phyloP scores from a whole-genome alignment of 805 yeast genomes.

The Pichia insulana region DNA sequence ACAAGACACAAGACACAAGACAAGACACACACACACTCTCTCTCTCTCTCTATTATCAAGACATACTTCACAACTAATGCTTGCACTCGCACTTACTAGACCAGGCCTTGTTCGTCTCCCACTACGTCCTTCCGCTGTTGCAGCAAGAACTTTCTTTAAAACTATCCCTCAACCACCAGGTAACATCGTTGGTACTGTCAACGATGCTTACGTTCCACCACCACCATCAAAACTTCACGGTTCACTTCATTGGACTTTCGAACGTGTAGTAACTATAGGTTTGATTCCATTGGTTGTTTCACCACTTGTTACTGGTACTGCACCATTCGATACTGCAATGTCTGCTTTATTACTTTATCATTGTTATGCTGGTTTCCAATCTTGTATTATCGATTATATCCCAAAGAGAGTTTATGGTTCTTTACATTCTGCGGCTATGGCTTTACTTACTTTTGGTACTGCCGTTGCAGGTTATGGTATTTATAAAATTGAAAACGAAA shows the following conservation, averaged over 20 bases:
- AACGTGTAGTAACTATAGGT: constrained; percentile 50
- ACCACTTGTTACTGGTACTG: constrained; percentile 50
- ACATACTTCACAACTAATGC: constrained; percentile 6
- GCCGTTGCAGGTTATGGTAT: constrained; percentile 62
- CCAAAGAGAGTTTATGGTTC: constrained; percentile 66
- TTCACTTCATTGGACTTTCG: constrained; percentile 67
- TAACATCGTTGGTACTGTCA: constrained; percentile 58
- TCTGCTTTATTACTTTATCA: constrained; percentile 52
- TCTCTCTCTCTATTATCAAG: background rate
- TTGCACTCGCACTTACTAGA: constrained; percentile 13
- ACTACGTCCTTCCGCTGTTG: constrained; percentile 6
- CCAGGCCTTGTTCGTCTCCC: constrained; percentile 18
- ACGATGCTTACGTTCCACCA: constrained; percentile 63
- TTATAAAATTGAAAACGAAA: constrained; percentile 57
- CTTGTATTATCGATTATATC: constrained; percentile 72
- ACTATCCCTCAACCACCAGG: constrained; percentile 60
- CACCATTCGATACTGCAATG: constrained; percentile 49
- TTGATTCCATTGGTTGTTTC: constrained; percentile 55
- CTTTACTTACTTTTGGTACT: constrained; percentile 54
- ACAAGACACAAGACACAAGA: no score
- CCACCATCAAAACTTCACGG: constrained; percentile 50
- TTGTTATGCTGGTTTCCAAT: constrained; percentile 61
- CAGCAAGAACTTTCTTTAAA: constrained; percentile 19
- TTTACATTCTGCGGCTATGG: constrained; percentile 53
- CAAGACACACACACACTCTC: background rate